Base-by-base conservation (phyloP, 2,329 filamentous ascomycete genomes). In the Neurospora sp. region DNA sequence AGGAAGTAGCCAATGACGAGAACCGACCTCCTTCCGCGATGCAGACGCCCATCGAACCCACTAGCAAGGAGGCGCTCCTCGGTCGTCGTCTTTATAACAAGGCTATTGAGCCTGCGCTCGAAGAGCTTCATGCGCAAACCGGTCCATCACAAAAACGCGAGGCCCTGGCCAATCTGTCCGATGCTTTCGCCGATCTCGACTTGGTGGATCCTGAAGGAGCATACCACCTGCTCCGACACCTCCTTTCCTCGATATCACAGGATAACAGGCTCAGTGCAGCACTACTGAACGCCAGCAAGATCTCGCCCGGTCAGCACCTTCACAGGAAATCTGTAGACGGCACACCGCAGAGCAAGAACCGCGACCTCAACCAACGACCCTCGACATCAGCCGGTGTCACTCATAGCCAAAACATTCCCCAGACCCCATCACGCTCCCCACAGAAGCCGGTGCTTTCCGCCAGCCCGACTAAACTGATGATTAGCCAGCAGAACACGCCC, bases 151-250 rank as follows among this genome's bases (percentile, higher is more conserved):
- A 82, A 72, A 96, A 96, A 79, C 87, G 94, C 42, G 93, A 97
- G 75, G 93, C 93, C 0, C 85, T 98, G 38, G 92, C 91, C 2
- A 89, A 89, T 73, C 84, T 97, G 13, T 93, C 92, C 0, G 92
- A 97, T 78, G 94, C 95, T 0, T 96, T 96, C 84, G 91, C 90
- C 4, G 86, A 90, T 13, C 85, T 99, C 39, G 93, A 98, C 78
- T 89, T 92, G 66, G 85, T 95, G 38, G 95, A 99, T 76, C 95
- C 95, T 0, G 95, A 97, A 78, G 94, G 94, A 19, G 89, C 94
- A 52, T 96, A 95, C 76, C 89, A 97, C 74, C 85, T 99, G 17
- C 85, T 99, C 77, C 91, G 90, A 76, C 86, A 88, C 70, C 87
- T 97, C 73, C 85, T 96, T 72, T 86, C 92, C n/a, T 87, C 88